Evolutionary conservation across 1,139 yeast species (phyloP).

Genomic region (Hyphopichia buzzinii): DNA sequence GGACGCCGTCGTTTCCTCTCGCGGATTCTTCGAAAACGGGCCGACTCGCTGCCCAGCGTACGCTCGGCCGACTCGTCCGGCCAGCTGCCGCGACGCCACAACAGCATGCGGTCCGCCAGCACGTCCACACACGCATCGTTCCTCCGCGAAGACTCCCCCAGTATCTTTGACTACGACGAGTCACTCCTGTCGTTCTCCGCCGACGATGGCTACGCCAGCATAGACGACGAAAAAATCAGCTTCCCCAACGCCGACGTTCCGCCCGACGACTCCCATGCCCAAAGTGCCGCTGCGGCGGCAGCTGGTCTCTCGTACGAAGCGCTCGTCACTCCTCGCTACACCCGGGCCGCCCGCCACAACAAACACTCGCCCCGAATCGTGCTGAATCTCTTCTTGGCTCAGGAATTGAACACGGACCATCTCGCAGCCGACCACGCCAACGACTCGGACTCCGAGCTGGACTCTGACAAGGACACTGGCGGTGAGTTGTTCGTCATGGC

Average conservation of each 20-base stretch:
- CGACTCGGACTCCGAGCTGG: constrained; percentile 7
- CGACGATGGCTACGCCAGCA: constrained; percentile 8
- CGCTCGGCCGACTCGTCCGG: too few relatives aligned
- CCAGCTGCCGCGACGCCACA: too few relatives aligned
- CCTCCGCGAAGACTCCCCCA: constrained; percentile 5
- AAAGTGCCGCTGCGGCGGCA: constrained; percentile 24
- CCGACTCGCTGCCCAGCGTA: too few relatives aligned
- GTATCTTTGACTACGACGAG: constrained; percentile 8
- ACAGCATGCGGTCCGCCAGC: too few relatives aligned
- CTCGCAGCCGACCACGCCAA: constrained; percentile 8
- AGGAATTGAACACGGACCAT: constrained; percentile 52
- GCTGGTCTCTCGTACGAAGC: constrained; percentile 37
- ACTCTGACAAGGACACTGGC: constrained; percentile 11
- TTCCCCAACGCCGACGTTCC: constrained; percentile 11
- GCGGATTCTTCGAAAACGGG: too few relatives aligned
- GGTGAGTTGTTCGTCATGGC: constrained; percentile 69
- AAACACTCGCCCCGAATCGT: constrained; percentile 44
- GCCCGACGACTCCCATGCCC: constrained; percentile 6
- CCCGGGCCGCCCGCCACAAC: constrained; percentile 46
- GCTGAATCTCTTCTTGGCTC: constrained; percentile 72
- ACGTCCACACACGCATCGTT: too few relatives aligned
- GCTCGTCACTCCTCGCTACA: constrained; percentile 52
- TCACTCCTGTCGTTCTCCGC: constrained; percentile 4
- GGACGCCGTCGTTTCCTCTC: too few relatives aligned
- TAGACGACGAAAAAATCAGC: constrained; percentile 11